Conservation (phyloP, 1,284 basidiomycete species). For the Cryptococcus depauperatus region DNA sequence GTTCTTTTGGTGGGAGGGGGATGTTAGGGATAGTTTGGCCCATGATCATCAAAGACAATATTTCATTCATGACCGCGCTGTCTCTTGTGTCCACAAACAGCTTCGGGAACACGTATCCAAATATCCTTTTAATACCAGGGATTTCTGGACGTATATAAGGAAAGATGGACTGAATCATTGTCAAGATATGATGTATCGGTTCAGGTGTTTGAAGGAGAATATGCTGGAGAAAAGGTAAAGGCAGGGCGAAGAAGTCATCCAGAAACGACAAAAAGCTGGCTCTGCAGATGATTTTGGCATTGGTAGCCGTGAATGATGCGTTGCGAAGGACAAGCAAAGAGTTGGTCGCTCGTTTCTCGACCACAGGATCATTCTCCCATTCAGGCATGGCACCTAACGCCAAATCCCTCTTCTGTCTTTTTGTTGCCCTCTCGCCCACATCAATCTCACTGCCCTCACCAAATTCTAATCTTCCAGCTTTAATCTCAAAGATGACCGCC, state of each 20-base stretch:
- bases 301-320: constrained; percentile 22
- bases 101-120: constrained; percentile 23
- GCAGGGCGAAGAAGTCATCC: constrained; percentile 30
- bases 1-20: constrained; percentile 17
- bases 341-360: constrained; percentile 28
- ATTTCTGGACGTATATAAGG: constrained; percentile 11
- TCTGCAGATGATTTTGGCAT: constrained; percentile 25
- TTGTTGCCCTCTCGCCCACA: neutral
- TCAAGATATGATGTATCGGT: constrained; percentile 30
- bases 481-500: constrained; percentile 12
- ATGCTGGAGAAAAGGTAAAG: constrained; percentile 25
- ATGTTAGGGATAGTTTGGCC: constrained; percentile 19
- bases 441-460: neutral
- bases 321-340: constrained; percentile 37
- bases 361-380: constrained; percentile 22
- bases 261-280: constrained; percentile 21
- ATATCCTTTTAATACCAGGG: constrained; percentile 8
- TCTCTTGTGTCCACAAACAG: constrained; percentile 35
- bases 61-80: constrained; percentile 21
- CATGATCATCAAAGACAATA: constrained; percentile 32
- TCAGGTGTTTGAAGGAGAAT: constrained; percentile 28
- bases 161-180: constrained; percentile 26
- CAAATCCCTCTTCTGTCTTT: neutral
- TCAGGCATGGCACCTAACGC: constrained; percentile 26
- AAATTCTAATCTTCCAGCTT: constrained; percentile 2